phyloP scores from a whole-genome alignment of 176 grass and related monocot species.

The Areca catechu region DNA sequence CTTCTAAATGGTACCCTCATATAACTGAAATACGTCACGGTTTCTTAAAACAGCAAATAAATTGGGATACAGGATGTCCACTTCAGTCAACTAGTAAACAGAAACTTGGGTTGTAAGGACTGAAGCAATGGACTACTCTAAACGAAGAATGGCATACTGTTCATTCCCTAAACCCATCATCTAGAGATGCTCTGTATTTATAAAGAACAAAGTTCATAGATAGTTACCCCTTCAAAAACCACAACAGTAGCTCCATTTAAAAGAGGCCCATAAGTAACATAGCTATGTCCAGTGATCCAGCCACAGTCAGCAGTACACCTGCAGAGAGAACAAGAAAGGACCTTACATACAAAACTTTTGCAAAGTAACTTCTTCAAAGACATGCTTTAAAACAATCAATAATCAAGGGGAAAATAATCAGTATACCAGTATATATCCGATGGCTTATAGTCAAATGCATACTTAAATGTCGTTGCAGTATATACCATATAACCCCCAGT shows the following conservation, averaged over 20 bases:
- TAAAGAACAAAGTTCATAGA: conserved; percentile 3
- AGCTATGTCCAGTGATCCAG: conserved; percentile 99
- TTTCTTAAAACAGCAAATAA: too few relatives aligned
- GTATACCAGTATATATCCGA: conserved; percentile 89
- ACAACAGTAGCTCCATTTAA: conserved; percentile 85
- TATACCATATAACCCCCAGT: conserved; percentile 98
- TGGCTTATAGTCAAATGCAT: conserved; percentile 95
- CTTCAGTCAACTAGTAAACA: too few relatives aligned
- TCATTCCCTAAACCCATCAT: too few relatives aligned
- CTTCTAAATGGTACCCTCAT: too few relatives aligned
- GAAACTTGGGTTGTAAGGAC: too few relatives aligned
- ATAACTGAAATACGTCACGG: too few relatives aligned
- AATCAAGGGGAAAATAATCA: not conserved
- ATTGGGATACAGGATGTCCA: too few relatives aligned
- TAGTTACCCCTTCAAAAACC: conserved; percentile 87
- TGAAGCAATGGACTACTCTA: too few relatives aligned
- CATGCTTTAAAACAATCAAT: not conserved
- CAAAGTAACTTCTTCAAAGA: conserved; percentile 4
- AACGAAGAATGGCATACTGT: too few relatives aligned
- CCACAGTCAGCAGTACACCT: conserved; percentile 99
- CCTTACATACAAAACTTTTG: not conserved
- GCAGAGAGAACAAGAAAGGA: conserved; percentile 13
- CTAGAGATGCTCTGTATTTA: too few relatives aligned
- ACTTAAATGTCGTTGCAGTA: conserved; percentile 88
- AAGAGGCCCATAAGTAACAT: conserved; percentile 93